Evolutionary conservation across 139 green algal genomes (phyloP).

Genomic region (Volvox africanus): DNA sequence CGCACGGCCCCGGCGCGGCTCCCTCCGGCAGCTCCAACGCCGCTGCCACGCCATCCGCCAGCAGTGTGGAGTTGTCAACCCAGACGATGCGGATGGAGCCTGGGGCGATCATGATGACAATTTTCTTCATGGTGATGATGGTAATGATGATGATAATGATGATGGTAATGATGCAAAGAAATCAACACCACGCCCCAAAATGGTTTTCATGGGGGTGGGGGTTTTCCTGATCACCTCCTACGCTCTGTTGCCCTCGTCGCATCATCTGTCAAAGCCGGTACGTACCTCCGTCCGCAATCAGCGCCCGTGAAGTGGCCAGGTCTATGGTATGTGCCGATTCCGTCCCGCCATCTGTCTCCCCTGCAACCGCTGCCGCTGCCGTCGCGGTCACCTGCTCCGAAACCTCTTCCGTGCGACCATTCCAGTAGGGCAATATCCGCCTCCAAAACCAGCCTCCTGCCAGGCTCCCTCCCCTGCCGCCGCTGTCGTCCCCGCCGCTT

Average conservation of each 20-base stretch:
- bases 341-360: not conserved
- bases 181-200: too few relatives aligned
- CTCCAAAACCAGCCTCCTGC: not conserved
- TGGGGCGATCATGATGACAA: not conserved
- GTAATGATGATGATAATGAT: too few relatives aligned
- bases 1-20: not conserved
- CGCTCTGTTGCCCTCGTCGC: too few relatives aligned
- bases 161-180: too few relatives aligned
- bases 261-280: not conserved
- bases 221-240: too few relatives aligned
- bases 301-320: constrained; percentile 26
- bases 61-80: not conserved
- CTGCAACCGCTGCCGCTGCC: not conserved
- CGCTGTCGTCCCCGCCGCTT: not conserved
- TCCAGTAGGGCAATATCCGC: too few relatives aligned
- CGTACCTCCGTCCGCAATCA: constrained; percentile 17
- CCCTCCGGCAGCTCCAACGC: constrained; percentile 5
- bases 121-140: too few relatives aligned
- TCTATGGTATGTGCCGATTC: not conserved
- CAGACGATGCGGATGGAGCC: constrained; percentile 27
- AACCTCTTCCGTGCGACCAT: too few relatives aligned
- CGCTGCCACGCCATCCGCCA: constrained; percentile 14
- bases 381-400: not conserved
- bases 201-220: too few relatives aligned
- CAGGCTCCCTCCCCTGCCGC: not conserved